phyloP scores from a whole-genome alignment of 2,329 filamentous ascomycete genomes.

The Pezicula radicicola region DNA sequence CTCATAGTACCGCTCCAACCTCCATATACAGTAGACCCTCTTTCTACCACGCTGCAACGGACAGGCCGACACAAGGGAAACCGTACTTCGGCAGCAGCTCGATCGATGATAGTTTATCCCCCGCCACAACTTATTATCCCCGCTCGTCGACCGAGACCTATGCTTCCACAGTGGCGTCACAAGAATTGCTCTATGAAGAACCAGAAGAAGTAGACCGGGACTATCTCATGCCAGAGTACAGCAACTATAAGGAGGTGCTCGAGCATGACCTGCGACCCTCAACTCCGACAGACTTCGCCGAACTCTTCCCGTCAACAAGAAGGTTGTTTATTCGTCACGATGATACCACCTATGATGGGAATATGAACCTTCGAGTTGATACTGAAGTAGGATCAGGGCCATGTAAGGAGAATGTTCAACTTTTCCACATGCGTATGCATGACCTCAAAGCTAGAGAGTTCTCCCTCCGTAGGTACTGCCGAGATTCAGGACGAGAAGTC shows the following conservation, averaged over 20 bases:
- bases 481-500: conserved; percentile 89
- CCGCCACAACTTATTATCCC: conserved; percentile 22
- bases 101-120: conserved; percentile 16
- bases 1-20: conserved; percentile 45
- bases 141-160: conserved; percentile 64
- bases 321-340: conserved; percentile 84
- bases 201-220: conserved; percentile 35
- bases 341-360: conserved; percentile 84
- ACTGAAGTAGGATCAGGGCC: conserved; percentile 57
- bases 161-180: conserved; percentile 66
- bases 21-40: conserved; percentile 36
- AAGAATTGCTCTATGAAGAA: conserved; percentile 49
- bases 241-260: conserved; percentile 46
- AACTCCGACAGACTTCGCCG: conserved; percentile 76
- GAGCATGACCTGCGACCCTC: conserved; percentile 69
- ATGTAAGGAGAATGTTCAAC: conserved; percentile 64
- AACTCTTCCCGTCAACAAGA: conserved; percentile 82
- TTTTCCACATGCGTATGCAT: conserved; percentile 95
- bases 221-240: conserved; percentile 34
- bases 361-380: conserved; percentile 93
- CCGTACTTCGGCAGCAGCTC: conserved; percentile 3
- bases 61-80: conserved; percentile 11
- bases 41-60: conserved; percentile 13
- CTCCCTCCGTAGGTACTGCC: conserved; percentile 85
- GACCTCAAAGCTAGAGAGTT: conserved; percentile 84